A percentile compares a stretch with the other conserved stretches of the same genome.
These are phyloP conservation scores for Trichoderma asperellum DNA, from an alignment of 2,329 filamentous ascomycete species.

Conservation along the genomic window DNA sequence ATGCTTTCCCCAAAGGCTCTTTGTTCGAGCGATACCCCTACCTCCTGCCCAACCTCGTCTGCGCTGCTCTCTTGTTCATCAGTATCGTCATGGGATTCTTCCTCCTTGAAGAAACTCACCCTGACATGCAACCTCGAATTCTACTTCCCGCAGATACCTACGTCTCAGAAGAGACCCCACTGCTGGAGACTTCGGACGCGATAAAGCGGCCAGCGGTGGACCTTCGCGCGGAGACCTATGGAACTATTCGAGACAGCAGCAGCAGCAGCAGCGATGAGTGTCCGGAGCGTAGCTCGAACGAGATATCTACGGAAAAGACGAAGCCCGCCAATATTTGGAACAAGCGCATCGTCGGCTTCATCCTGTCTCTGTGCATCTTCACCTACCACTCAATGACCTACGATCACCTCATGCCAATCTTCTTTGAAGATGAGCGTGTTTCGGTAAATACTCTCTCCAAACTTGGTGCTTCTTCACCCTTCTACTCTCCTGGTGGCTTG, in stretches of 20 bases:
- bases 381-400: conserved; percentile 96
- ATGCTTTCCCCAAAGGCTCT: conserved; percentile 66
- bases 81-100: conserved; percentile 83
- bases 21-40: conserved; percentile 83
- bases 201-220: conserved; percentile 74
- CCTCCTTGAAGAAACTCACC: conserved; percentile 86
- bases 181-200: conserved; percentile 75
- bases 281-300: conserved; percentile 46
- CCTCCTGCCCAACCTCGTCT: conserved; percentile 85
- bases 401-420: conserved; percentile 89
- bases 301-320: conserved; percentile 41
- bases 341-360: conserved; percentile 71
- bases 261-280: conserved; percentile 46
- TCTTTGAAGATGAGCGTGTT: conserved; percentile 76
- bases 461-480: conserved; percentile 44
- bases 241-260: conserved; percentile 60
- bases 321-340: conserved; percentile 52
- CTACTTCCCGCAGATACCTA: conserved; percentile 54
- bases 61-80: conserved; percentile 72
- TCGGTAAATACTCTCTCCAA: conserved; percentile 44
- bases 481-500: conserved; percentile 65
- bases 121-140: conserved; percentile 69
- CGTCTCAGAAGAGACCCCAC: conserved; percentile 69
- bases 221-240: conserved; percentile 77
- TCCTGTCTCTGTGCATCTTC: conserved; percentile 84